A percentile compares a stretch with the other conserved stretches of the same genome.
These are phyloP conservation scores for Bidens hawaiensis DNA, from an alignment of 140 eudicot genomes.

Conservation along the genomic window DNA sequence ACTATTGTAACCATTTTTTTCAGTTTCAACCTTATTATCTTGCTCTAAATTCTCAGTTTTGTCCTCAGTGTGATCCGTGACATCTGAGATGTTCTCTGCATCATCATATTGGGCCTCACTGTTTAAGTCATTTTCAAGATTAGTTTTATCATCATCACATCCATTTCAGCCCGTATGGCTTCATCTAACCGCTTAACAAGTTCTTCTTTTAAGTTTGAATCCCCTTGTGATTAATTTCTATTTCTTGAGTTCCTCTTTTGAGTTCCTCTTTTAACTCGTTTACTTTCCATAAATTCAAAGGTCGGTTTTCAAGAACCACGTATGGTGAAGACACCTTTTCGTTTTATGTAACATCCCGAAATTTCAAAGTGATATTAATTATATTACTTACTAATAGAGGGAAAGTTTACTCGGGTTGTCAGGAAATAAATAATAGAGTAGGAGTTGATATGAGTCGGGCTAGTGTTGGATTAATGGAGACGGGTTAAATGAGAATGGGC, in stretches of 20 bases:
- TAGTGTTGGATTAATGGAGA: too few species aligned
- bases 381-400: too few species aligned
- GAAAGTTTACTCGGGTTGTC: too few species aligned
- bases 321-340: constrained; percentile 52
- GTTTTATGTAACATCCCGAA: too few species aligned
- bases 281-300: constrained; percentile 92
- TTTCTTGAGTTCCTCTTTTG: constrained; percentile 85
- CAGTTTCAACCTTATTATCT: not conserved
- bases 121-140: constrained; percentile 25
- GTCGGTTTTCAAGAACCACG: constrained; percentile 53
- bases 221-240: constrained; percentile 59
- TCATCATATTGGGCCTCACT: constrained; percentile 12
- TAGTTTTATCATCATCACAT: constrained; percentile 19
- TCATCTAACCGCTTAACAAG: constrained; percentile 69
- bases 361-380: too few species aligned
- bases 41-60: constrained; percentile 2
- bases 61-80: constrained; percentile 7
- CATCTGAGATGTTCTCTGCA: constrained; percentile 25
- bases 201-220: constrained; percentile 80
- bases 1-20: constrained; percentile 21
- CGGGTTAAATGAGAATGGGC: too few species aligned
- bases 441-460: too few species aligned
- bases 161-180: constrained; percentile 52
- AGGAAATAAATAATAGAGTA: too few species aligned
- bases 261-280: constrained; percentile 86